Conservation (phyloP, 106 monocot species). For the Agapanthus africanus region DNA sequence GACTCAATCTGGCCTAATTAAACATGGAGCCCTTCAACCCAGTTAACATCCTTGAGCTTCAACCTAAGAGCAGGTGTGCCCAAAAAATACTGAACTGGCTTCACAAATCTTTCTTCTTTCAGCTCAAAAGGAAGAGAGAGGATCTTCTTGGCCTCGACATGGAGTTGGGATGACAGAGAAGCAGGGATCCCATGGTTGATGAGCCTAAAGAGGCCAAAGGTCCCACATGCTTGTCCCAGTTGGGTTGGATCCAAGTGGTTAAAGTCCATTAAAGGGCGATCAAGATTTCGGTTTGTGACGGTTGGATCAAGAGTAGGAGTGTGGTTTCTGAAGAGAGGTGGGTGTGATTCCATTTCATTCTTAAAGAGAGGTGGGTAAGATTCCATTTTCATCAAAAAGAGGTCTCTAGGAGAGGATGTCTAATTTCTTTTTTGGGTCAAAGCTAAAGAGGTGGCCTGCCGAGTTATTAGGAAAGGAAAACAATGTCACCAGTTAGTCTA, state of each 20-base stretch:
- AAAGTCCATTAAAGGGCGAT: conserved; percentile 34
- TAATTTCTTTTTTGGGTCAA: too few species aligned
- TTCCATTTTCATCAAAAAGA: too few species aligned
- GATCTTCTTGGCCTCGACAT: conserved; percentile 12
- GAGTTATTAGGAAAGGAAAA: too few species aligned
- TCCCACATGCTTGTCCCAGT: conserved; percentile 25
- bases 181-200: conserved; percentile 50
- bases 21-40: conserved; percentile 53
- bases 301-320: too few species aligned
- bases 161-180: conserved; percentile 17
- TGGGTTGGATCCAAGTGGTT: conserved; percentile 12
- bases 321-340: conserved; percentile 23
- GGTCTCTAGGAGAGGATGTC: too few species aligned
- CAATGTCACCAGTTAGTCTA: too few species aligned
- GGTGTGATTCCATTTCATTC: conserved; percentile 22
- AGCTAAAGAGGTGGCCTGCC: too few species aligned
- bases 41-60: conserved; percentile 19
- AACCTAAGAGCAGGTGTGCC: conserved; percentile 30
- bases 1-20: background rate
- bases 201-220: conserved; percentile 38
- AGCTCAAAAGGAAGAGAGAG: conserved; percentile 34
- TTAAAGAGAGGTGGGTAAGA: background rate
- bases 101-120: conserved; percentile 11
- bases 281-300: background rate
- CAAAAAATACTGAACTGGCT: conserved; percentile 28